Evolutionary conservation across 2,329 filamentous ascomycete species (phyloP).

Genomic region (Leptographium procerum): DNA sequence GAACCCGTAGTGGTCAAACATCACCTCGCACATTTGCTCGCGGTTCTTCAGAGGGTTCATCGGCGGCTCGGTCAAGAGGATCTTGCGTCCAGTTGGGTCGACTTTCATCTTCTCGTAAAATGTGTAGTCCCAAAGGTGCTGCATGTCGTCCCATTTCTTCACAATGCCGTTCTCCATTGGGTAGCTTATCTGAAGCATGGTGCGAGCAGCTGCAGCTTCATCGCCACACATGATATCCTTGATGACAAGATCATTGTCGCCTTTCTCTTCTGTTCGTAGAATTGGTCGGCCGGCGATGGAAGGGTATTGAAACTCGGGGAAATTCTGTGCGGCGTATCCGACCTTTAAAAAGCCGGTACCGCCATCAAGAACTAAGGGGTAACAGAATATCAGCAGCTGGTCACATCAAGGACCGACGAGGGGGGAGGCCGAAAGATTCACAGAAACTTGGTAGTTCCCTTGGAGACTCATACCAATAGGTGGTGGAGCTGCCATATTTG

Average conservation of each 20-base stretch:
- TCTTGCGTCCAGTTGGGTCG: conserved; percentile 85
- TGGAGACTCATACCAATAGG: conserved; percentile 40
- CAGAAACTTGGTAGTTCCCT: background rate
- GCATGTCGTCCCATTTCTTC: conserved; percentile 99
- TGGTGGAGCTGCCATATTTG: conserved; percentile 35
- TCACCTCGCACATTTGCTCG: conserved; percentile 97
- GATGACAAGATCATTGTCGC: conserved; percentile 50
- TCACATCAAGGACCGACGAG: background rate
- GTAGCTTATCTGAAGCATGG: conserved; percentile 97
- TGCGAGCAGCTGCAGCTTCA: conserved; percentile 88
- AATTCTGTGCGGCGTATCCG: conserved; percentile 98
- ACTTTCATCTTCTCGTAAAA: conserved; percentile 96
- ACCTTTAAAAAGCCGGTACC: conserved; percentile 99
- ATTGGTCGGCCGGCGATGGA: conserved; percentile 98
- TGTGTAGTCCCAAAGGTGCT: conserved; percentile 98
- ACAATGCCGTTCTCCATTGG: conserved; percentile 99
- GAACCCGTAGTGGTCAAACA: conserved; percentile 96
- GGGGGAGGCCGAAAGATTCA: no score
- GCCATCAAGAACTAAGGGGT: conserved; percentile 79
- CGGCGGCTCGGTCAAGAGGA: conserved; percentile 62
- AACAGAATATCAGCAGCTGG: background rate
- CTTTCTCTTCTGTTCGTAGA: conserved; percentile 83
- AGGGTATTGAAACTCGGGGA: conserved; percentile 96
- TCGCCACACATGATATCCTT: conserved; percentile 99
- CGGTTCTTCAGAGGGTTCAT: conserved; percentile 97